Percentiles rank a stretch among this genome's conserved stretches.
phyloP scores from a whole-genome alignment of 1,139 yeast species.

The Schizosaccharomyces versatilis region DNA sequence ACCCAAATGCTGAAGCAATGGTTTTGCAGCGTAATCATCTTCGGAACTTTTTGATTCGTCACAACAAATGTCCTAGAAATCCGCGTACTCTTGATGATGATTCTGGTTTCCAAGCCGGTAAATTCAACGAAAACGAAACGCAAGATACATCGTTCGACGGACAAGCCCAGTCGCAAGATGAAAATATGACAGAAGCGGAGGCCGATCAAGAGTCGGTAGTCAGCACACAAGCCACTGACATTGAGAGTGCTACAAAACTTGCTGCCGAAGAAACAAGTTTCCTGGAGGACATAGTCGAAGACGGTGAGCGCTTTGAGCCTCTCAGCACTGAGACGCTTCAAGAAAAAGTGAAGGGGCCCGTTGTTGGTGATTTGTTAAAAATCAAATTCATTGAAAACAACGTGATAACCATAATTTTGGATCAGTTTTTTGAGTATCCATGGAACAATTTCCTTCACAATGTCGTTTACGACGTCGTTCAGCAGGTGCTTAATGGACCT shows the following conservation, averaged over 20 bases:
- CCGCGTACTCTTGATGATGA: neutral
- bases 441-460: constrained; percentile 96
- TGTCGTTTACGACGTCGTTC: constrained; percentile 91
- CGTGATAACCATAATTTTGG: constrained; percentile 51
- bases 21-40: constrained; percentile 56
- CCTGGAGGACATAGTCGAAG: constrained; percentile 2
- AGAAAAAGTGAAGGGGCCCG: constrained; percentile 26
- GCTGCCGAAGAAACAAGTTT: neutral
- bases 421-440: constrained; percentile 74
- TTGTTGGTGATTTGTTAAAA: constrained; percentile 75
- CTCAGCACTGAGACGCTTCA: neutral
- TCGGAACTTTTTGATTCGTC: constrained; percentile 22
- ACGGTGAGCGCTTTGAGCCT: neutral
- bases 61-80: neutral
- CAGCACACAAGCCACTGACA: constrained; percentile 7
- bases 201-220: constrained; percentile 13
- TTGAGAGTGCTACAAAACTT: neutral
- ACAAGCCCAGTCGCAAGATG: neutral
- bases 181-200: constrained; percentile 14
- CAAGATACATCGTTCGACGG: constrained; percentile 14
- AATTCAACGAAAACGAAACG: constrained; percentile 7
- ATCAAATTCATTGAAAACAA: constrained; percentile 66
- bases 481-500: constrained; percentile 84
- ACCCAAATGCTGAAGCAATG: constrained; percentile 57
- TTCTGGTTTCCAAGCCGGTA: constrained; percentile 5